Conservation (phyloP, 2,329 filamentous ascomycete species). For the Nemania bipapillata region DNA sequence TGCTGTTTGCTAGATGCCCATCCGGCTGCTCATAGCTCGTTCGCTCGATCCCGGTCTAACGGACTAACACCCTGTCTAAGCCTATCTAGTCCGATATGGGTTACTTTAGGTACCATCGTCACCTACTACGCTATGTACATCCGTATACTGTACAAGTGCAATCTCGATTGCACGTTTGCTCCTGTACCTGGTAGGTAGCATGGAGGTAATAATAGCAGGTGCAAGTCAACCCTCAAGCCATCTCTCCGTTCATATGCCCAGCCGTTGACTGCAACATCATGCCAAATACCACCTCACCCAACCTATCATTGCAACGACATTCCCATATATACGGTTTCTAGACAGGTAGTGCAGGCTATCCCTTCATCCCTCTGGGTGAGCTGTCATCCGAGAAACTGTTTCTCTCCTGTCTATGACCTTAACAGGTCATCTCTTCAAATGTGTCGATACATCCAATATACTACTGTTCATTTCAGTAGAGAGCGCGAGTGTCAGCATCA, state of each 20-base stretch:
- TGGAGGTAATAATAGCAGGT: constrained; percentile 9
- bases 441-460: constrained; percentile 9
- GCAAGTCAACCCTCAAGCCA: background rate
- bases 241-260: constrained; percentile 1
- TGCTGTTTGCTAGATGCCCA: background rate
- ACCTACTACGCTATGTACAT: too few species aligned
- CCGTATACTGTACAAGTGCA: too few species aligned
- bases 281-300: background rate
- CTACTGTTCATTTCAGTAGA: constrained; percentile 26
- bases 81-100: background rate
- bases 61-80: background rate
- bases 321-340: background rate
- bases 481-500: constrained; percentile 3
- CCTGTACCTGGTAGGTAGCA: background rate
- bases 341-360: background rate
- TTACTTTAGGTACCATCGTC: background rate
- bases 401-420: constrained; percentile 1
- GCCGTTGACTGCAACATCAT: constrained; percentile 9
- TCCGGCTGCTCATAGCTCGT: background rate
- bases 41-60: background rate
- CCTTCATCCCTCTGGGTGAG: background rate
- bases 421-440: constrained; percentile 21
- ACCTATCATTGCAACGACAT: background rate
- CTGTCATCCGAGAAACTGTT: background rate
- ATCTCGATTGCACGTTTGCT: background rate